Evolutionary conservation across 163 green algal genomes (phyloP), one percentile per base, ranked within the genome.

Genomic region (Volvox carteri): DNA sequence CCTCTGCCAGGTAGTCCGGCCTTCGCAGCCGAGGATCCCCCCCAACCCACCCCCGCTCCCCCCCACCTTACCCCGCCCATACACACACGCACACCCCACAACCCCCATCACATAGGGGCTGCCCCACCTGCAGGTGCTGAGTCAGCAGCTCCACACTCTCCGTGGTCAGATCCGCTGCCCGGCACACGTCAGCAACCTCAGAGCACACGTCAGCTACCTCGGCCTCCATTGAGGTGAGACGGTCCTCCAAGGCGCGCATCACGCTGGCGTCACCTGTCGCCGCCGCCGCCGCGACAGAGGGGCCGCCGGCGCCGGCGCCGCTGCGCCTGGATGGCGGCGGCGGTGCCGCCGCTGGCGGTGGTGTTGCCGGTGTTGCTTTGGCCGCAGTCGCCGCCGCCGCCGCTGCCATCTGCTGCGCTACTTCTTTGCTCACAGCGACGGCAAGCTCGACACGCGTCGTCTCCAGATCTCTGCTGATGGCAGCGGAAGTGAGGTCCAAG

Each of bases 91-190:
- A 39, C 23, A 16, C 21, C 73, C 73, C 1, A 3, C 33, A 12
- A 65, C 54, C 54, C 4, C 54, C 54, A 12, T 12, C 28, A 7
- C 54, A n/a, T n/a, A n/a, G n/a, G n/a, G n/a, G n/a, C n/a, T n/a
- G 23, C 54, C 78, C 28, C 42, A 79, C 81, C 81, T 80, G 65
- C 33, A 87, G 9, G 81, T 80, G 81, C 46, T 80, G 46, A 12
- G 81, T 80, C 14, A 79, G 46, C 46, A 87, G 65, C 81, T 87
- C 81, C 30, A 87, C 48, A 46, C 65, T 80, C 65, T 87, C 65
- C 0, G 81, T 80, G 11, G 81, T 87, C 46, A 87, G 52, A 35
- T 87, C 81, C 0, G 65, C 67, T 0, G 81, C 81, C 4, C 14
- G 8, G 46, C 65, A 65, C 65, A 87, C 65, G 48, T 87, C 81